phyloP scores from a whole-genome alignment of 116 monocot species.

The Zostera marina region DNA sequence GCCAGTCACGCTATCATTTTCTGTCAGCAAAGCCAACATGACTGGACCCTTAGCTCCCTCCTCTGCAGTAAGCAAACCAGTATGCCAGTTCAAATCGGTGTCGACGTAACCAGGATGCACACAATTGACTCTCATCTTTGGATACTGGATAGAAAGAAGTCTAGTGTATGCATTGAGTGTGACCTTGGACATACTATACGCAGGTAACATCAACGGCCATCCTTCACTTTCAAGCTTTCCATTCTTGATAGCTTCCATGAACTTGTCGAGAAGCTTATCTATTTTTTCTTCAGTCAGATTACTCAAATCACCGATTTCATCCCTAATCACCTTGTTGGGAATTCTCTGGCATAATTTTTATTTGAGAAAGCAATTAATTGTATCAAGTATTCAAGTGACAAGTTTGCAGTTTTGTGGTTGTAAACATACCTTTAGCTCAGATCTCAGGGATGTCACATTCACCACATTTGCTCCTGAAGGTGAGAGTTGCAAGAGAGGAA shows the following conservation, averaged over 20 bases:
- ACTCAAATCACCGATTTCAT: conserved; percentile 18
- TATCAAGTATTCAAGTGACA: neutral
- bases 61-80: conserved; percentile 17
- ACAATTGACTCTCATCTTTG: conserved; percentile 49
- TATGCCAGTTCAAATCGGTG: conserved; percentile 59
- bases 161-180: conserved; percentile 68
- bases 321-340: conserved; percentile 30
- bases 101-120: conserved; percentile 65
- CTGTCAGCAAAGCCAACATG: conserved; percentile 34
- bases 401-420: neutral
- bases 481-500: conserved; percentile 49
- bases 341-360: conserved; percentile 29
- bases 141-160: conserved; percentile 38
- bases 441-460: conserved; percentile 53
- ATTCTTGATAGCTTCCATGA: conserved; percentile 38
- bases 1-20: conserved; percentile 27
- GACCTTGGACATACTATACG: conserved; percentile 65
- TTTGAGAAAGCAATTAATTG: neutral
- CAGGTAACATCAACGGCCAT: conserved; percentile 47
- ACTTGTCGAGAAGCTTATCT: conserved; percentile 27
- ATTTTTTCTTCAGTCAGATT: conserved; percentile 27
- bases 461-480: conserved; percentile 33
- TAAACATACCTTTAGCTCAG: conserved; percentile 27
- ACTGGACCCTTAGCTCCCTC: conserved; percentile 56
- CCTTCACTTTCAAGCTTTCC: conserved; percentile 30